These are phyloP conservation scores for Colletotrichum truncatum DNA, from an alignment of 2,329 filamentous ascomycete genomes.

Conservation along the genomic window DNA sequence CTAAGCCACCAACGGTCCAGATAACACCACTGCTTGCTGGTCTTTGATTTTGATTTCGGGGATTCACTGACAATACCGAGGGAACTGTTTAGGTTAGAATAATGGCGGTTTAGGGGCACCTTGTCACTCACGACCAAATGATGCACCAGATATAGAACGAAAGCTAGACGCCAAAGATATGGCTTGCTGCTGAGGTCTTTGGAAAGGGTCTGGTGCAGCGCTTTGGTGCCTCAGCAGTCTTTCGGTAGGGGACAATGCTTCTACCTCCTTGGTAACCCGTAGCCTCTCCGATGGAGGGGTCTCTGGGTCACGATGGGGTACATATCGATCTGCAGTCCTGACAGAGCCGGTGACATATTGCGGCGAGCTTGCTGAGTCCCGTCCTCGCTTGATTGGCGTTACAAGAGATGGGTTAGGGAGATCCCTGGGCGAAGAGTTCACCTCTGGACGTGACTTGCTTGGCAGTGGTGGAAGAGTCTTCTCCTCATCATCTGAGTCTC, in stretches of 20 bases:
- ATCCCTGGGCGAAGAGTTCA: neutral
- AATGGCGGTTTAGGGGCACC: conserved; percentile 24
- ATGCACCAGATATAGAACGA: conserved; percentile 20
- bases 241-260: conserved; percentile 54
- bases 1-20: conserved; percentile 80
- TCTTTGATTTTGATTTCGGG: conserved; percentile 41
- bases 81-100: conserved; percentile 28
- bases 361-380: neutral
- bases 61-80: conserved; percentile 33
- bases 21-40: conserved; percentile 74
- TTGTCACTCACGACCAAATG: neutral
- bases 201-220: conserved; percentile 54
- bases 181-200: conserved; percentile 40
- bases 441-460: neutral
- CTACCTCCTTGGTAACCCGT: conserved; percentile 44
- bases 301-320: conserved; percentile 51
- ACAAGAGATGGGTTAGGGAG: neutral
- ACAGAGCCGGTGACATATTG: neutral
- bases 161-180: conserved; percentile 30
- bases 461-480: neutral
- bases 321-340: conserved; percentile 56
- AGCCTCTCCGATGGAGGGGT: conserved; percentile 53
- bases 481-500: neutral
- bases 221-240: conserved; percentile 52
- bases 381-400: neutral